Conservation (phyloP, 148 eudicot species). For the Fagopyrum esculentum region DNA sequence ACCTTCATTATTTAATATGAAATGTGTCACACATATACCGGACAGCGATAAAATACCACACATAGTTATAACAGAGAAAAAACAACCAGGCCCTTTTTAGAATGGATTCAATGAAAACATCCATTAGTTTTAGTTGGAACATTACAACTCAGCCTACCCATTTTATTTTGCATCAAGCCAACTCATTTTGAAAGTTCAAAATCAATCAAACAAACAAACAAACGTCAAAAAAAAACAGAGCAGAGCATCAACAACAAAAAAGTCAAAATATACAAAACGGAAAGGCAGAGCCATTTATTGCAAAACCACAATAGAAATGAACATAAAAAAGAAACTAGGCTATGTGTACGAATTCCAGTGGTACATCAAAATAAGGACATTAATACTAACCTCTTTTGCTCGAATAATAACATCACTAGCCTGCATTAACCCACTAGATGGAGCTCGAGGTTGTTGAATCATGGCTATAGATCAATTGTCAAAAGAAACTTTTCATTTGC, state of each 20-base stretch:
- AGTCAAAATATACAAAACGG: not conserved
- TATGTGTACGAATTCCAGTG: not conserved
- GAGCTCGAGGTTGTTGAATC: slow-evolving; percentile 71
- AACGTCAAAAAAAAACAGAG: no score
- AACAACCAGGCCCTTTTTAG: not conserved
- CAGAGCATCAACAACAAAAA: not conserved
- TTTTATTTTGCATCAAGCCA: not conserved
- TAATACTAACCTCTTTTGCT: slow-evolving; percentile 59
- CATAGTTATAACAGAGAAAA: not conserved
- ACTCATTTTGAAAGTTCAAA: no score
- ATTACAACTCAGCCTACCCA: not conserved
- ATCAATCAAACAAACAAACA: not conserved
- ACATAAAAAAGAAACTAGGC: not conserved
- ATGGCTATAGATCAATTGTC: slow-evolving; percentile 36
- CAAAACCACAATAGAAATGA: not conserved
- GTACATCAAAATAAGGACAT: not conserved
- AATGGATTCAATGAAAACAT: no score
- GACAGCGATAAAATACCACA: not conserved
- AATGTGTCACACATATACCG: no score
- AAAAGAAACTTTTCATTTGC: not conserved
- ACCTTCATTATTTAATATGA: no score
- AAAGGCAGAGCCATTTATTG: not conserved
- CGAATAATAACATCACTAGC: slow-evolving; percentile 75
- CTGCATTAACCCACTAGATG: slow-evolving; percentile 69
- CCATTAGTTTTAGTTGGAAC: not conserved